These are phyloP conservation scores for Colletotrichum cereale DNA, from an alignment of 2,329 filamentous ascomycete species.

Conservation along the genomic window DNA sequence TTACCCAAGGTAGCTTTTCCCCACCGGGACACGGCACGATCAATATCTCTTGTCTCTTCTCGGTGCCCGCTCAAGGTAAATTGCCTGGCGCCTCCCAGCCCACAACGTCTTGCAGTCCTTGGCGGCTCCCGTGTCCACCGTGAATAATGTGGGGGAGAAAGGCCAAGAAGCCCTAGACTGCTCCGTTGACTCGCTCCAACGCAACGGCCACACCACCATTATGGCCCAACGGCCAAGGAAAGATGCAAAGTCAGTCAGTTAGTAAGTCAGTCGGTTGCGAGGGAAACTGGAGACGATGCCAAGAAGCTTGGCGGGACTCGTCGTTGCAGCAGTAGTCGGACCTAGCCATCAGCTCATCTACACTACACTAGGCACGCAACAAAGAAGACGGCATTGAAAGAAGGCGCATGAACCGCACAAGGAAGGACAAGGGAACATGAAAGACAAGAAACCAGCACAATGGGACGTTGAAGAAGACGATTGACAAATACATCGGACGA, in stretches of 20 bases:
- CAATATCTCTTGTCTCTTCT: slow-evolving; percentile 13
- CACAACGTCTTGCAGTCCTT: not conserved
- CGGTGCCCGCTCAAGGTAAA: slow-evolving; percentile 36
- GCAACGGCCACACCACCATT: not conserved
- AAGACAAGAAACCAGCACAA: not conserved
- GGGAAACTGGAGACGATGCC: slow-evolving; percentile 6
- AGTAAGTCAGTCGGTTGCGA: not conserved
- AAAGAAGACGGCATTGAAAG: not conserved
- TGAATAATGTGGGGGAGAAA: not conserved
- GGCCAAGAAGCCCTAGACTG: not conserved
- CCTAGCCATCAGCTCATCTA: not conserved
- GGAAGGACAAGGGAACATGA: not conserved
- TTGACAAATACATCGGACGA: not conserved
- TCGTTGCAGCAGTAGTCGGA: not conserved
- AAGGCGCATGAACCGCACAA: not conserved
- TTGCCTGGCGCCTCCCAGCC: slow-evolving; percentile 3
- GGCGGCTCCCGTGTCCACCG: not conserved
- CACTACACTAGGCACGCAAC: too few relatives aligned
- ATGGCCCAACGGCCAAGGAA: not conserved
- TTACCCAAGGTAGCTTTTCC: slow-evolving; percentile 18
- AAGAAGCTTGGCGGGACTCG: not conserved
- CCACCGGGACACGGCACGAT: not conserved
- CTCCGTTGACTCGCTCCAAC: not conserved
- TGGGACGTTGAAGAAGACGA: not conserved
- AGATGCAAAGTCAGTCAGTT: not conserved